Conservation (phyloP, 495 filamentous ascomycete genomes). For the Xylaria castorea region DNA sequence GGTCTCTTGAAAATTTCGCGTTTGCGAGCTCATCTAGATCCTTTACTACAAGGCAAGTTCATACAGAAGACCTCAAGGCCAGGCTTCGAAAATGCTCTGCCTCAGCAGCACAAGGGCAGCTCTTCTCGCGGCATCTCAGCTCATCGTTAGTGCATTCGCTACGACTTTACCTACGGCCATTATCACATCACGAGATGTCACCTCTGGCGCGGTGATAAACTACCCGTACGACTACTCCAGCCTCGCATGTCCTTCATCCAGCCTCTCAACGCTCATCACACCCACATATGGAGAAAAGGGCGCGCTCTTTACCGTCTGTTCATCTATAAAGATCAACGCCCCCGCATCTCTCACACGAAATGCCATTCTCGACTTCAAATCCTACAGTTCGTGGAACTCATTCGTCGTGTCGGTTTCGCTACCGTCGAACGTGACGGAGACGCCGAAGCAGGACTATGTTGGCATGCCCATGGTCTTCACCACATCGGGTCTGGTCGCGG, state of each 20-base stretch:
- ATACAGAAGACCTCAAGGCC: not conserved
- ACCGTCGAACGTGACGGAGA: constrained; percentile 37
- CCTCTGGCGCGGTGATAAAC: not conserved
- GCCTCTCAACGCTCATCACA: constrained; percentile 29
- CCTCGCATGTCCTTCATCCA: constrained; percentile 12
- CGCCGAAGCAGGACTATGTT: constrained; percentile 32
- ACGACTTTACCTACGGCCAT: not conserved
- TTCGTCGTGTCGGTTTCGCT: constrained; percentile 37
- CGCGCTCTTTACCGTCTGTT: constrained; percentile 41
- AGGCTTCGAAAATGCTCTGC: not conserved
- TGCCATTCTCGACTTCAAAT: constrained; percentile 36
- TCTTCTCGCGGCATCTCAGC: constrained; percentile 9
- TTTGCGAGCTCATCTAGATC: not conserved
- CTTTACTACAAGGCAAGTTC: not conserved
- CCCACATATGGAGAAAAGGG: constrained; percentile 39
- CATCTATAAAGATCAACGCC: constrained; percentile 32
- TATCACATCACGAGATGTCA: not conserved
- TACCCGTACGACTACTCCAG: constrained; percentile 14
- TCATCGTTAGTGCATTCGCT: not conserved
- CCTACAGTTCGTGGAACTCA: constrained; percentile 37
- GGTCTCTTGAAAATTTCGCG: not conserved
- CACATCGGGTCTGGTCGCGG: constrained; percentile 33
- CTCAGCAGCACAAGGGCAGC: not conserved
- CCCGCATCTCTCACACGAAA: constrained; percentile 23
- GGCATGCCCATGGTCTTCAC: constrained; percentile 40